These are phyloP conservation scores for Clonostachys solani DNA, from an alignment of 2,329 filamentous ascomycete genomes.

Conservation along the genomic window DNA sequence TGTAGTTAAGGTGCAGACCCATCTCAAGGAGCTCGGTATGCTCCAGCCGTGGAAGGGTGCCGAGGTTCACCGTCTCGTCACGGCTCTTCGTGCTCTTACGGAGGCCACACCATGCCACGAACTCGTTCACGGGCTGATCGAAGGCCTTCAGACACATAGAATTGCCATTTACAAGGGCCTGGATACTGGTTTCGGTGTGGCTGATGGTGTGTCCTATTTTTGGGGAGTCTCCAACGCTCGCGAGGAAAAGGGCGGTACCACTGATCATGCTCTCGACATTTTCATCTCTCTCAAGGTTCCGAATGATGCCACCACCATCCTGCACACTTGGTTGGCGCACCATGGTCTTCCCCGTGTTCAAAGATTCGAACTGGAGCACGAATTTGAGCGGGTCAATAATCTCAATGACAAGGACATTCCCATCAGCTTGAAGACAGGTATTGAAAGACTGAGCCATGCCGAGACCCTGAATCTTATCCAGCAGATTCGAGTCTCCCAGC, in stretches of 20 bases:
- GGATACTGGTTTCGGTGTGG: conserved; percentile 25
- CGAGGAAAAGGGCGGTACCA: conserved; percentile 4
- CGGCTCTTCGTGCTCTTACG: conserved; percentile 11
- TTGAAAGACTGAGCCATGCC: conserved; percentile 18
- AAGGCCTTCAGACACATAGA: conserved; percentile 15
- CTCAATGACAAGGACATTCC: conserved; percentile 8
- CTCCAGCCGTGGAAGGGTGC: conserved; percentile 18
- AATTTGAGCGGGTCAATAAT: conserved; percentile 11
- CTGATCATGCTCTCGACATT: conserved; percentile 16
- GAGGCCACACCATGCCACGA: conserved; percentile 7
- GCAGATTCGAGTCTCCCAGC: conserved; percentile 16
- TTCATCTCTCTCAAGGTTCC: conserved; percentile 26
- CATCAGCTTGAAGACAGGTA: conserved; percentile 15
- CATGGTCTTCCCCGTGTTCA: conserved; percentile 21
- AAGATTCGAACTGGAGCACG: conserved; percentile 22
- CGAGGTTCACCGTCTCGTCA: conserved; percentile 16
- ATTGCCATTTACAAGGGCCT: conserved; percentile 24
- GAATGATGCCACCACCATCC: conserved; percentile 19
- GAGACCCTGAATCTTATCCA: conserved; percentile 22
- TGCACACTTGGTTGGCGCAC: conserved; percentile 32
- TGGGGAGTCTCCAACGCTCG: conserved; percentile 22
- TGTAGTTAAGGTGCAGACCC: conserved; percentile 20
- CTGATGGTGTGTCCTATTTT: conserved; percentile 19
- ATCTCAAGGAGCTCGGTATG: conserved; percentile 22
- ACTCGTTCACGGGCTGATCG: conserved; percentile 16